Conservation (phyloP, 257 asterid species). For the Hygrophila difformis region DNA sequence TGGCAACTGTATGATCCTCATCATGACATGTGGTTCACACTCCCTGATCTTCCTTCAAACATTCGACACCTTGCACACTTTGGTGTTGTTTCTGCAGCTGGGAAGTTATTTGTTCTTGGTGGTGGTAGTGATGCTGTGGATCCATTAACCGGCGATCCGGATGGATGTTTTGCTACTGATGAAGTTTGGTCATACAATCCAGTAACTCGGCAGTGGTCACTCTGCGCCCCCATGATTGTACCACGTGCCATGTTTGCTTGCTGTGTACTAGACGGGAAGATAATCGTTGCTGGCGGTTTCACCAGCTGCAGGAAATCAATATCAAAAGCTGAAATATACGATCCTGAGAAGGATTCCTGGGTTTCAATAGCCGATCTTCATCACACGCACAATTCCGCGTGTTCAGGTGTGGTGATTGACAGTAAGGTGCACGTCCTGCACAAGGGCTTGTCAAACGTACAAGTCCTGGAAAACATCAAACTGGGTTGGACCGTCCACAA, state of each 20-base stretch:
- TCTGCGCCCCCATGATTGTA: constrained; percentile 66
- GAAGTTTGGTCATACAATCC: constrained; percentile 96
- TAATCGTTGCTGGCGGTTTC: constrained; percentile 91
- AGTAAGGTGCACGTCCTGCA: constrained; percentile 85
- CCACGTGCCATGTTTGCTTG: constrained; percentile 99
- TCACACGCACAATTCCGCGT: constrained; percentile 76
- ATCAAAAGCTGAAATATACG: constrained; percentile 85
- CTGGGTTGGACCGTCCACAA: constrained; percentile 83
- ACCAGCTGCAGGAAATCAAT: constrained; percentile 87
- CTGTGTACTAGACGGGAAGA: constrained; percentile 80
- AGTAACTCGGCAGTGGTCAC: constrained; percentile 50
- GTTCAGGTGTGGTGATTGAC: constrained; percentile 71
- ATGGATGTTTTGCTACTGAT: constrained; percentile 85
- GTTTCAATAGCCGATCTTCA: constrained; percentile 80
- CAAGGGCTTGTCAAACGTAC: constrained; percentile 86
- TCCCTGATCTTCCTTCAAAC: constrained; percentile 83
- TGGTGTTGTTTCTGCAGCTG: constrained; percentile 77
- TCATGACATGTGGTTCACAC: constrained; percentile 83
- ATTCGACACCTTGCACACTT: constrained; percentile 87
- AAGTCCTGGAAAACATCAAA: constrained; percentile 53
- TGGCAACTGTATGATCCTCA: constrained; percentile 92
- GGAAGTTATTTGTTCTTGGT: constrained; percentile 87
- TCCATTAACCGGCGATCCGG: constrained; percentile 91
- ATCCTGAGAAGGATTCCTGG: constrained; percentile 79
- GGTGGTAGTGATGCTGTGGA: constrained; percentile 97